Evolutionary conservation across 371 early-diverging fungal genomes (phyloP).

Genomic region (Apophysomyces elegans): DNA sequence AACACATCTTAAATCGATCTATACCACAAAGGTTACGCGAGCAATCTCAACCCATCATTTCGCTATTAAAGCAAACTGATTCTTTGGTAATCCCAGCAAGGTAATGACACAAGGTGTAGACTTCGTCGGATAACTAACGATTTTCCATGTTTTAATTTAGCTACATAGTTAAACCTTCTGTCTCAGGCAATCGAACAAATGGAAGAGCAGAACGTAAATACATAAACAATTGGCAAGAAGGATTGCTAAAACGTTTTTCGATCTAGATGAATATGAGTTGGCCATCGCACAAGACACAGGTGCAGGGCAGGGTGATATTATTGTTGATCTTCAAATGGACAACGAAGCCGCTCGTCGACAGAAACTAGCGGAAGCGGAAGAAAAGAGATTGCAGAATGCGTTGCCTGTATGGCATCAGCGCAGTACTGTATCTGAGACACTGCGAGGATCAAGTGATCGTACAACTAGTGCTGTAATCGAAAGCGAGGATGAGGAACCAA

Average conservation of each 20-base stretch:
- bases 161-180: constrained; percentile 49
- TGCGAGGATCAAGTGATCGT: constrained; percentile 38
- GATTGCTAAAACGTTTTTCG: background rate
- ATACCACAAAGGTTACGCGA: constrained; percentile 64
- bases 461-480: constrained; percentile 3
- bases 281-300: constrained; percentile 78
- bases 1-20: too few relatives aligned
- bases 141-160: constrained; percentile 18
- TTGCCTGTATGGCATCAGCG: constrained; percentile 83
- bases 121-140: background rate
- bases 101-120: constrained; percentile 26
- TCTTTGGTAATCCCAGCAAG: constrained; percentile 66
- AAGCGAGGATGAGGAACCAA: constrained; percentile 42
- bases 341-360: constrained; percentile 70
- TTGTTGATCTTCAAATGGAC: constrained; percentile 80
- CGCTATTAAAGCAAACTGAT: constrained; percentile 84
- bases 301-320: constrained; percentile 72
- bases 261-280: constrained; percentile 58
- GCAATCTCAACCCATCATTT: constrained; percentile 82
- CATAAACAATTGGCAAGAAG: background rate
- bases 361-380: constrained; percentile 71
- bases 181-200: constrained; percentile 23
- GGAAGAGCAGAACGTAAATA: constrained; percentile 30
- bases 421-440: constrained; percentile 65
- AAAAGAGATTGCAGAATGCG: constrained; percentile 79